phyloP scores from a whole-genome alignment of 2,329 filamentous ascomycete genomes.

The Xylariaceae sp. region DNA sequence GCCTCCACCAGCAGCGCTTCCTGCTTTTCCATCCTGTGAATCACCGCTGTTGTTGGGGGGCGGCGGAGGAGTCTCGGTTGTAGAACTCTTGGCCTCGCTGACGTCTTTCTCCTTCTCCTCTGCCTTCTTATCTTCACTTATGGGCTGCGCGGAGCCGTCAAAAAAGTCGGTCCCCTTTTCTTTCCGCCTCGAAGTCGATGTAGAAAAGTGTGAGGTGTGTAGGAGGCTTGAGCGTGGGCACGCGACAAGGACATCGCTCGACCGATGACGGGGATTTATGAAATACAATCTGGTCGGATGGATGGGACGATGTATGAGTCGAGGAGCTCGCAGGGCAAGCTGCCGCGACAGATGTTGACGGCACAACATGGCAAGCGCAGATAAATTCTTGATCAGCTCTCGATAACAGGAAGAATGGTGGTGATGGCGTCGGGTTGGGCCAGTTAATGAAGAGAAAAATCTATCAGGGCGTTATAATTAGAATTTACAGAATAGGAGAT shows the following conservation, averaged over 20 bases:
- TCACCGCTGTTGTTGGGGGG: constrained; percentile 43
- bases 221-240: constrained; percentile 12
- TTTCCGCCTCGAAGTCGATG: constrained; percentile 34
- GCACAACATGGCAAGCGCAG: constrained; percentile 28
- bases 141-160: constrained; percentile 45
- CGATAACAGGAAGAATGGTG: constrained; percentile 14
- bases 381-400: constrained; percentile 18
- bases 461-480: constrained; percentile 1
- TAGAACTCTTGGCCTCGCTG: constrained; percentile 42
- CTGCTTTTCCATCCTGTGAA: constrained; percentile 52
- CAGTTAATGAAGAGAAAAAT: not conserved
- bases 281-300: constrained; percentile 25
- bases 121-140: constrained; percentile 46
- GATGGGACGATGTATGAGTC: too few species aligned
- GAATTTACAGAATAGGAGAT: not conserved
- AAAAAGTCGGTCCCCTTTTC: constrained; percentile 47
- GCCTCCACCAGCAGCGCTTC: constrained; percentile 57
- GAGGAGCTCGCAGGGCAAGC: constrained; percentile 22
- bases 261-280: constrained; percentile 18
- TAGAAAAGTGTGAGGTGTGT: constrained; percentile 34
- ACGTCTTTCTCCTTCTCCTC: constrained; percentile 45
- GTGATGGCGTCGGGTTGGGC: not conserved
- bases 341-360: constrained; percentile 32
- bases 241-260: constrained; percentile 18
- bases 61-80: constrained; percentile 40